phyloP scores from a whole-genome alignment of 108 stramenopile genomes.

The Asterionellopsis glacialis region DNA sequence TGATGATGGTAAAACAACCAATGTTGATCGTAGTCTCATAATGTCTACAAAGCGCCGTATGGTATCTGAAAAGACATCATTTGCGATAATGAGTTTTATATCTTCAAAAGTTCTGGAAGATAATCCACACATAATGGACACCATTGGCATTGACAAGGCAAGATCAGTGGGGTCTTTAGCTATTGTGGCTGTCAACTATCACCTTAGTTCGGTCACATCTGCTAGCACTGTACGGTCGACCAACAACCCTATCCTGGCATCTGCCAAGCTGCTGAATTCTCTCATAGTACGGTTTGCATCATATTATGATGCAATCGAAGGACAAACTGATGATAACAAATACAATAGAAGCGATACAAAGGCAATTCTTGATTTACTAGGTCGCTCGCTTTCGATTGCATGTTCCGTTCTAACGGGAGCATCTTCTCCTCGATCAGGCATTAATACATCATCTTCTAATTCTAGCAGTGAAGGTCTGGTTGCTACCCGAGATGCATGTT shows the following conservation, averaged over 20 bases:
- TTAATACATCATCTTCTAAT: slow-evolving; percentile 12
- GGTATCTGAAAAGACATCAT: slow-evolving; percentile 37
- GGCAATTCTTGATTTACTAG: slow-evolving; percentile 25
- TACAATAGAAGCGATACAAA: no score
- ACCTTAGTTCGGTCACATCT: slow-evolving; percentile 17
- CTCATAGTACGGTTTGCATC: slow-evolving; percentile 13
- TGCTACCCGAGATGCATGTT: slow-evolving; percentile 66
- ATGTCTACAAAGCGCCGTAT: slow-evolving; percentile 46
- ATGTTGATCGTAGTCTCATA: slow-evolving; percentile 7
- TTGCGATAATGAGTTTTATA: slow-evolving; percentile 34
- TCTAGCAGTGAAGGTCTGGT: slow-evolving; percentile 27
- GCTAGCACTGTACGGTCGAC: slow-evolving; percentile 5
- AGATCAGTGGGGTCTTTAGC: slow-evolving; percentile 35
- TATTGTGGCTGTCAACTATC: slow-evolving; percentile 20
- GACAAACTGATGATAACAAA: background rate
- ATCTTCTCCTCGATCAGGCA: slow-evolving; percentile 17
- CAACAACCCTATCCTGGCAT: slow-evolving; percentile 33
- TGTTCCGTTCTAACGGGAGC: slow-evolving; percentile 39
- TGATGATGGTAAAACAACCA: no score
- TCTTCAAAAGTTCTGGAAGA: slow-evolving; percentile 50
- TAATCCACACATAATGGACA: slow-evolving; percentile 35
- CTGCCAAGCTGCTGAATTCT: slow-evolving; percentile 55
- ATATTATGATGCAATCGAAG: background rate
- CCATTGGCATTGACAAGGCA: slow-evolving; percentile 15
- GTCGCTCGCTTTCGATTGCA: slow-evolving; percentile 28